phyloP scores from a whole-genome alignment of 768 basidiomycete genomes.

The Scleroderma citrinum region DNA sequence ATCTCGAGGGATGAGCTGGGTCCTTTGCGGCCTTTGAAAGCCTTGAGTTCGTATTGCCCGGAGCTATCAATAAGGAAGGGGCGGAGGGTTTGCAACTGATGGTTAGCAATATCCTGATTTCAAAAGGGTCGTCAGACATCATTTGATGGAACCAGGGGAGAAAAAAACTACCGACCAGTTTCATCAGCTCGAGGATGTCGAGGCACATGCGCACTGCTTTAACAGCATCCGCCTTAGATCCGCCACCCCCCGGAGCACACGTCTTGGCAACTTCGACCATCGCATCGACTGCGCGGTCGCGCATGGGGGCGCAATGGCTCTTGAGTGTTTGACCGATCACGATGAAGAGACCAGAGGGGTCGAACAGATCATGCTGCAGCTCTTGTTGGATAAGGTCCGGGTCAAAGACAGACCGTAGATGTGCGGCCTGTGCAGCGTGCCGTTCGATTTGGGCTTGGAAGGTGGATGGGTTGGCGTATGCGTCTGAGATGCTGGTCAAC shows the following conservation, averaged over 20 bases:
- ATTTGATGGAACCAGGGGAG: slow-evolving; percentile 9
- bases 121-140: slow-evolving; percentile 3
- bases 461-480: slow-evolving; percentile 53
- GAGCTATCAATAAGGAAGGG: slow-evolving; percentile 83
- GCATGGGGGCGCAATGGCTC: slow-evolving; percentile 90
- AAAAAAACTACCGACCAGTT: slow-evolving; percentile 59
- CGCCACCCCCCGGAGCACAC: slow-evolving; percentile 49
- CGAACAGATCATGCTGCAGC: slow-evolving; percentile 68
- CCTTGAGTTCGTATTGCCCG: slow-evolving; percentile 71
- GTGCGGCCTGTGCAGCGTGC: slow-evolving; percentile 56
- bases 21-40: slow-evolving; percentile 59
- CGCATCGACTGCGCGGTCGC: slow-evolving; percentile 75
- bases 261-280: slow-evolving; percentile 71
- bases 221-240: slow-evolving; percentile 59
- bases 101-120: slow-evolving; percentile 88
- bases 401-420: slow-evolving; percentile 74
- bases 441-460: slow-evolving; percentile 57
- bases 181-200: slow-evolving; percentile 92
- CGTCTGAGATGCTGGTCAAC: slow-evolving; percentile 53
- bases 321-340: slow-evolving; percentile 80
- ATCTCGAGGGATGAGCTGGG: slow-evolving; percentile 39
- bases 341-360: slow-evolving; percentile 70
- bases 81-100: slow-evolving; percentile 88
- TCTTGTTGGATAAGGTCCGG: slow-evolving; percentile 79
- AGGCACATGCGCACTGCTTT: slow-evolving; percentile 76